Conservation (phyloP, 2,329 filamentous ascomycete species). For the Ascochyta pisi region DNA sequence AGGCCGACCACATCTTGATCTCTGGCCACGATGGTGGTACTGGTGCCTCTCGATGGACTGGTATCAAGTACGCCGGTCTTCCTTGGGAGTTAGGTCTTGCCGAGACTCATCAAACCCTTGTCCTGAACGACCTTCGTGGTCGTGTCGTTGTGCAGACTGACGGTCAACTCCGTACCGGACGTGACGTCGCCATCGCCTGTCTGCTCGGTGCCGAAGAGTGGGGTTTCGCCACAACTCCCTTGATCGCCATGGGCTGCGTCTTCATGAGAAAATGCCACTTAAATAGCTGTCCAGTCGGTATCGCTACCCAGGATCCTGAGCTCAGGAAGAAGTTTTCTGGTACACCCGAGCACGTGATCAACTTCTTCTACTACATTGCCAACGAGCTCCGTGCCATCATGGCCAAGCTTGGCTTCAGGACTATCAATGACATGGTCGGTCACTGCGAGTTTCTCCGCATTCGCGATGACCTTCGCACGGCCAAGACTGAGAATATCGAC, state of each 20-base stretch:
- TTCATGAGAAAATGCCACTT: conserved; percentile 80
- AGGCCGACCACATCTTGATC: conserved; percentile 95
- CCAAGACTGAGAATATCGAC: conserved; percentile 92
- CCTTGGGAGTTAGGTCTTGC: conserved; percentile 97
- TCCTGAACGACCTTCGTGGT: conserved; percentile 93
- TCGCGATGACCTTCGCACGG: conserved; percentile 83
- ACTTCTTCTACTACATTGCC: conserved; percentile 98
- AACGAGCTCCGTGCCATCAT: conserved; percentile 97
- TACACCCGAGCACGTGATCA: conserved; percentile 94
- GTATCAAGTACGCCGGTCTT: conserved; percentile 97
- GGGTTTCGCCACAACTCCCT: conserved; percentile 91
- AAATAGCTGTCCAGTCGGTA: conserved; percentile 90
- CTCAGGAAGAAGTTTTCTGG: conserved; percentile 92
- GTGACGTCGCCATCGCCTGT: conserved; percentile 93
- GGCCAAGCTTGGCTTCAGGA: conserved; percentile 93
- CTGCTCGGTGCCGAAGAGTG: conserved; percentile 97
- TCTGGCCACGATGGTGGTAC: conserved; percentile 97
- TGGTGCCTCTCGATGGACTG: conserved; percentile 95
- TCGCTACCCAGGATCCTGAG: conserved; percentile 94
- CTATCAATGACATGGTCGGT: conserved; percentile 97
- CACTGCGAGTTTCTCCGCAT: conserved; percentile 86
- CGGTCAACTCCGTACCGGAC: conserved; percentile 88
- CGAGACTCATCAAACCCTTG: conserved; percentile 94
- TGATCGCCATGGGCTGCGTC: conserved; percentile 97
- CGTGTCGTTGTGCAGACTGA: conserved; percentile 97